These are phyloP conservation scores for Podaxis mareebaensis DNA, from an alignment of 768 basidiomycete species.

Conservation along the genomic window DNA sequence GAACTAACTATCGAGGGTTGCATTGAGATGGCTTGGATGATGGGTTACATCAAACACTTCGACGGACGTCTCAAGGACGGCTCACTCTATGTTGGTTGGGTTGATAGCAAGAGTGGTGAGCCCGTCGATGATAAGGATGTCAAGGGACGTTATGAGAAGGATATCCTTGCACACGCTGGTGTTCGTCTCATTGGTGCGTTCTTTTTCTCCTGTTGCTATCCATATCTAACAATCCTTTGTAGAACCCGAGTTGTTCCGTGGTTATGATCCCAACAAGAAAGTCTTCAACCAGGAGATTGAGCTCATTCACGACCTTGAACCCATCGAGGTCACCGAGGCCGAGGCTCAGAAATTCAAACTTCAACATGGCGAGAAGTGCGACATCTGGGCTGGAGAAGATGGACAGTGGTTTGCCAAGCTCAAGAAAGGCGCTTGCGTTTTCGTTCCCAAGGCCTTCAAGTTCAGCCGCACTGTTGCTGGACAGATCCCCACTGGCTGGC, in stretches of 20 bases:
- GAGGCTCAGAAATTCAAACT: slow-evolving; percentile 96
- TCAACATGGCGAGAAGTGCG: slow-evolving; percentile 95
- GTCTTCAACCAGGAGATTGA: slow-evolving; percentile 97
- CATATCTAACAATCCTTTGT: slow-evolving; percentile 18
- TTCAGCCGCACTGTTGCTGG: slow-evolving; percentile 95
- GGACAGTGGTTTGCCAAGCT: slow-evolving; percentile 99
- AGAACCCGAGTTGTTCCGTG: slow-evolving; percentile 98
- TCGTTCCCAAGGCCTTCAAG: slow-evolving; percentile 92
- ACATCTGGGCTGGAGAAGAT: slow-evolving; percentile 88
- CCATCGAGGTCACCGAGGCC: slow-evolving; percentile 87
- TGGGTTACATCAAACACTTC: slow-evolving; percentile 98
- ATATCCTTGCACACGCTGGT: slow-evolving; percentile 88
- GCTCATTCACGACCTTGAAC: slow-evolving; percentile 93
- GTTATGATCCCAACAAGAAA: slow-evolving; percentile 98
- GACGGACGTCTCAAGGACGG: slow-evolving; percentile 95
- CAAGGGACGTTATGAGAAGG: slow-evolving; percentile 90
- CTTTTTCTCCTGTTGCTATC: neutral
- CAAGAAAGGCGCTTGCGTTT: slow-evolving; percentile 94
- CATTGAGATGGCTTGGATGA: slow-evolving; percentile 99
- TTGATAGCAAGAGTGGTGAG: slow-evolving; percentile 89
- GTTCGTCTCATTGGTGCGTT: slow-evolving; percentile 88
- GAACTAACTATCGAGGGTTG: slow-evolving; percentile 96
- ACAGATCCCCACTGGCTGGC: slow-evolving; percentile 97
- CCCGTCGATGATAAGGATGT: slow-evolving; percentile 99
- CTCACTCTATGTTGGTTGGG: slow-evolving; percentile 95